Base-by-base conservation (phyloP, 768 basidiomycete species). In the Macrolepiota albuminosa region DNA sequence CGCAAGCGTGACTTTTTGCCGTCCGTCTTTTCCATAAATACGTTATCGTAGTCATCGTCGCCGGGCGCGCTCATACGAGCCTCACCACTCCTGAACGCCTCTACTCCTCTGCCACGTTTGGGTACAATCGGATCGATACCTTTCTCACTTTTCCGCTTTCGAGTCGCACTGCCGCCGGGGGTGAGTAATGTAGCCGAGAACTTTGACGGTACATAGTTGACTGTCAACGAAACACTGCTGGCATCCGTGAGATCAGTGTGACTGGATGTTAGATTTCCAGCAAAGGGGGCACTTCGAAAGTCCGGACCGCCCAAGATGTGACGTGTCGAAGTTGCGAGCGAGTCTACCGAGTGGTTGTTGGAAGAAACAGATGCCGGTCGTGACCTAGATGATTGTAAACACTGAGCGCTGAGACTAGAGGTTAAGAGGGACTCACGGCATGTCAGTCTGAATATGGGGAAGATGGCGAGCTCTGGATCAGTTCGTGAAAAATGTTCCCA, bases 181-280 rank as follows among this genome's bases (percentile, higher is more conserved):
- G 76, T 63, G 69, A 74, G 72, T 65, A 70, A 69, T 56, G 71
- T 69, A 14, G 54, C 18, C 5, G 86, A 82, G 72, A 88, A 88
- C 71, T 89, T 89, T 45, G 78, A 71, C 14, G 87, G 87, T 21
- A 88, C 75, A 67, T 87, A 89, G 70, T 87, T 85, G 68, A 86
- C 76, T 34, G 63, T 64, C 18, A 69, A 56, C 10, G 74, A 73
- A 9, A 73, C 57, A 48, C 56, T 56, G 65, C 66, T 65, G 3
- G 61, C 60, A 33, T 67, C 66, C 13, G 53, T 57, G 37, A 47
- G 21, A 6, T 57, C 58, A 2, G 56, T 10, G 13, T 52, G 59
- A 13, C 21, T 60, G 10, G 60, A 61, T 34, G 49, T 54, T 14
- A 52, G 56, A 21, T 54, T 61, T 54, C 64, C 62, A 29, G 70